These are phyloP conservation scores for Aspergillus affinis DNA, from an alignment of 495 filamentous ascomycete species.

Conservation along the genomic window DNA sequence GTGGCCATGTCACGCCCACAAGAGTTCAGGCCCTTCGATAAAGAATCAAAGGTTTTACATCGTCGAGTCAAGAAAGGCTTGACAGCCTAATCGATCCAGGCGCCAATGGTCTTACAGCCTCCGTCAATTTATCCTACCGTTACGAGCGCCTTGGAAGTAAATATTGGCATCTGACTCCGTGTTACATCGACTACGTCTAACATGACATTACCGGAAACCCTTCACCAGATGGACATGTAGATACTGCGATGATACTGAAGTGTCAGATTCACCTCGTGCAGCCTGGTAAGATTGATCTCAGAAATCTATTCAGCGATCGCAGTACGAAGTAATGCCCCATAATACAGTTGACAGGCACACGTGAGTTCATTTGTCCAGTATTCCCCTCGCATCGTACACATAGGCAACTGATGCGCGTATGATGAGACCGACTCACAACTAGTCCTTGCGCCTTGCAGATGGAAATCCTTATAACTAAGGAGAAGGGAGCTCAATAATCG, in stretches of 20 bases:
- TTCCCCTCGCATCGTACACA: not conserved
- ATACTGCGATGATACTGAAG: not conserved
- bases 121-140: not conserved
- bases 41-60: not conserved
- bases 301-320: not conserved
- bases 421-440: not conserved
- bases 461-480: not conserved
- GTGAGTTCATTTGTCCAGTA: not conserved
- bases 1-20: constrained; percentile 8
- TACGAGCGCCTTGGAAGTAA: not conserved
- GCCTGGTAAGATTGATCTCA: not conserved
- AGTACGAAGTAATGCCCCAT: not conserved
- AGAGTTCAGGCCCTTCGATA: not conserved
- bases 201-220: not conserved
- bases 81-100: too few relatives aligned
- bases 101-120: too few relatives aligned
- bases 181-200: not conserved
- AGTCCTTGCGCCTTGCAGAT: not conserved
- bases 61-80: not conserved
- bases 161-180: not conserved
- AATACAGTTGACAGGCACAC: not conserved
- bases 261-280: not conserved
- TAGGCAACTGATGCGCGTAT: not conserved
- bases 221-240: too few relatives aligned
- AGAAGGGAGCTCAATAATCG: not conserved